These are phyloP conservation scores for Esteya vermicola DNA, from an alignment of 2,329 filamentous ascomycete species.

Conservation along the genomic window DNA sequence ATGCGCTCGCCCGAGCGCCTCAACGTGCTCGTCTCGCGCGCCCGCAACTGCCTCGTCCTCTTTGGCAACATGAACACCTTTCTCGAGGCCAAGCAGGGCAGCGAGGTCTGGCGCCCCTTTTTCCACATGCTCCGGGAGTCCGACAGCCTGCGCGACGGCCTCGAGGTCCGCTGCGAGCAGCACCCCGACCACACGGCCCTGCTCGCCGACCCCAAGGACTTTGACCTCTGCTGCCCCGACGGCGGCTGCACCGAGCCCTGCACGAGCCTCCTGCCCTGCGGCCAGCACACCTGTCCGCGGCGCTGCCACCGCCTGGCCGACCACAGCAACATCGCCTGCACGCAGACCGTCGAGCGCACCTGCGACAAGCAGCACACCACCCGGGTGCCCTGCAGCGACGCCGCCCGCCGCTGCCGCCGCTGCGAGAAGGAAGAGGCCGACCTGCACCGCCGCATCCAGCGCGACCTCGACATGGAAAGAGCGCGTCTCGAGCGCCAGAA, in stretches of 20 bases:
- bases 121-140: slow-evolving; percentile 39
- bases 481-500: slow-evolving; percentile 28
- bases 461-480: slow-evolving; percentile 36
- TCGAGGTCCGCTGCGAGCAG: slow-evolving; percentile 45
- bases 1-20: slow-evolving; percentile 50
- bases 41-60: slow-evolving; percentile 50
- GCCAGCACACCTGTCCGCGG: slow-evolving; percentile 40
- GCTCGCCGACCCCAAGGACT: slow-evolving; percentile 38
- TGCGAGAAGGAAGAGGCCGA: slow-evolving; percentile 38
- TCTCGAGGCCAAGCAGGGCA: slow-evolving; percentile 14
- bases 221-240: slow-evolving; percentile 48
- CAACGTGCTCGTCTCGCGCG: slow-evolving; percentile 57
- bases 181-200: slow-evolving; percentile 36
- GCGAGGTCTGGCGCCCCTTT: slow-evolving; percentile 35
- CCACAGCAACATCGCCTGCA: slow-evolving; percentile 33
- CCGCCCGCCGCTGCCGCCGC: slow-evolving; percentile 25
- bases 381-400: slow-evolving; percentile 29
- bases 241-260: slow-evolving; percentile 54
- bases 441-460: slow-evolving; percentile 24
- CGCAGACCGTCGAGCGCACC: slow-evolving; percentile 20
- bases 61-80: slow-evolving; percentile 59
- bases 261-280: slow-evolving; percentile 36
- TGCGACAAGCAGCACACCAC: slow-evolving; percentile 39
- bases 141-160: slow-evolving; percentile 40
- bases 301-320: slow-evolving; percentile 49